Evolutionary conservation across 2,329 filamentous ascomycete genomes (phyloP).

Genomic region (Penicillium sp.): DNA sequence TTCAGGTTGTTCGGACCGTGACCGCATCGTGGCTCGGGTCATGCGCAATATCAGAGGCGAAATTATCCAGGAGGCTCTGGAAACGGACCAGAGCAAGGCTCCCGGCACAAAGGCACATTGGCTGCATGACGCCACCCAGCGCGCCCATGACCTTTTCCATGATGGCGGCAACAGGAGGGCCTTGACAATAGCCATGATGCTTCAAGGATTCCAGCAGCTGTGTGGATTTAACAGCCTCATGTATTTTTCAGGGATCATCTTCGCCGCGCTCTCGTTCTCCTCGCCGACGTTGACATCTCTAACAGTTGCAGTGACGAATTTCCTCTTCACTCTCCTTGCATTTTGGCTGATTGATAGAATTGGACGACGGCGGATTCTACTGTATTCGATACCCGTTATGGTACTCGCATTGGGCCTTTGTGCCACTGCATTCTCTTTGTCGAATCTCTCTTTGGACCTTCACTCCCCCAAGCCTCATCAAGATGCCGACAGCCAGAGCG

Average conservation of each 20-base stretch:
- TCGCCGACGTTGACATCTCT: constrained; percentile 75
- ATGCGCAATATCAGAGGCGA: constrained; percentile 68
- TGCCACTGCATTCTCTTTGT: constrained; percentile 64
- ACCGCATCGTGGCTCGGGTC: constrained; percentile 53
- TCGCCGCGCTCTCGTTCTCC: constrained; percentile 68
- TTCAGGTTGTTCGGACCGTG: constrained; percentile 44
- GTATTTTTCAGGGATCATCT: constrained; percentile 85
- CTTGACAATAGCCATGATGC: constrained; percentile 74
- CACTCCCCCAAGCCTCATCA: constrained; percentile 13
- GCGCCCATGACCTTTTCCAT: constrained; percentile 30
- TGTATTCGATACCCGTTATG: constrained; percentile 84
- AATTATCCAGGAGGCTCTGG: constrained; percentile 63
- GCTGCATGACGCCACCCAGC: constrained; percentile 25
- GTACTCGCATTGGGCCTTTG: constrained; percentile 64
- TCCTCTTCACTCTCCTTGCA: constrained; percentile 69
- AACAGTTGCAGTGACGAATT: constrained; percentile 76
- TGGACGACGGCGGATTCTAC: constrained; percentile 71
- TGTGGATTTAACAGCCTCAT: constrained; percentile 89
- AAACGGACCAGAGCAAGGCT: constrained; percentile 21
- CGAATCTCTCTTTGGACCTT: constrained; percentile 45
- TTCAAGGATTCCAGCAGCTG: constrained; percentile 83
- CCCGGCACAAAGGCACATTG: constrained; percentile 18
- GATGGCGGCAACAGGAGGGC: constrained; percentile 58
- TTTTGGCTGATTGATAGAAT: constrained; percentile 72
- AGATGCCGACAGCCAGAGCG: constrained; percentile 22